These are phyloP conservation scores for Leptographium galeiforme DNA, from an alignment of 2,329 filamentous ascomycete species.

Conservation along the genomic window DNA sequence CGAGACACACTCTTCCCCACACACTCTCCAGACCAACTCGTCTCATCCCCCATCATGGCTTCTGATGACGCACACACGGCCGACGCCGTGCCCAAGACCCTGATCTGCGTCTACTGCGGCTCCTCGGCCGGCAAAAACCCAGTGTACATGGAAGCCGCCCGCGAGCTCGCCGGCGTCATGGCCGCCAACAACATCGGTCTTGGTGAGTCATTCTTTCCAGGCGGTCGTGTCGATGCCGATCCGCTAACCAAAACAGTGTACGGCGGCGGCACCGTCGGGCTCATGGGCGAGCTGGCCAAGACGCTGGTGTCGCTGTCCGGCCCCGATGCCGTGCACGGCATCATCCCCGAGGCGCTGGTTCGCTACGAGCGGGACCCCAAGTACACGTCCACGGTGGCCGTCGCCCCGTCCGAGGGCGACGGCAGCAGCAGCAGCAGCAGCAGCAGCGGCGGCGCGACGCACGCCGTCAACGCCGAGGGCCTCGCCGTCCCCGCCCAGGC, in stretches of 20 bases:
- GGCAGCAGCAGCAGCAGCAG: neutral
- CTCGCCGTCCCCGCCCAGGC: constrained; percentile 48
- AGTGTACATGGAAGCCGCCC: constrained; percentile 65
- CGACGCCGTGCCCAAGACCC: constrained; percentile 31
- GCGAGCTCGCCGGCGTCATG: constrained; percentile 58
- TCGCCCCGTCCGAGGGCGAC: constrained; percentile 1
- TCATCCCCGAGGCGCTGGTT: constrained; percentile 80
- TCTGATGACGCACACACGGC: constrained; percentile 12
- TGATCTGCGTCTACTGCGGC: constrained; percentile 92
- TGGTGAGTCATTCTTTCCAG: constrained; percentile 26
- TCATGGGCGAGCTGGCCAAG: constrained; percentile 90
- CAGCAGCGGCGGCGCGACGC: neutral
- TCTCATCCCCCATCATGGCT: constrained; percentile 13
- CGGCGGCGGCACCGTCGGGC: constrained; percentile 82
- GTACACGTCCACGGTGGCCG: constrained; percentile 27
- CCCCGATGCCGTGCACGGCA: constrained; percentile 72
- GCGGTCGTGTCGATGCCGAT: neutral
- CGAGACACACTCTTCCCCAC: no score
- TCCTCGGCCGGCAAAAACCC: constrained; percentile 60
- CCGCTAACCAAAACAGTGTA: constrained; percentile 48
- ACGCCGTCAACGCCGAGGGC: neutral
- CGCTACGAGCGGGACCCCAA: constrained; percentile 58
- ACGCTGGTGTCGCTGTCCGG: constrained; percentile 75
- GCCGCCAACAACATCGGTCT: constrained; percentile 66
- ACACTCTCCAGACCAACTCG: no score